phyloP scores from a whole-genome alignment of 768 basidiomycete species.

The Agaricus sinodeliciosus region DNA sequence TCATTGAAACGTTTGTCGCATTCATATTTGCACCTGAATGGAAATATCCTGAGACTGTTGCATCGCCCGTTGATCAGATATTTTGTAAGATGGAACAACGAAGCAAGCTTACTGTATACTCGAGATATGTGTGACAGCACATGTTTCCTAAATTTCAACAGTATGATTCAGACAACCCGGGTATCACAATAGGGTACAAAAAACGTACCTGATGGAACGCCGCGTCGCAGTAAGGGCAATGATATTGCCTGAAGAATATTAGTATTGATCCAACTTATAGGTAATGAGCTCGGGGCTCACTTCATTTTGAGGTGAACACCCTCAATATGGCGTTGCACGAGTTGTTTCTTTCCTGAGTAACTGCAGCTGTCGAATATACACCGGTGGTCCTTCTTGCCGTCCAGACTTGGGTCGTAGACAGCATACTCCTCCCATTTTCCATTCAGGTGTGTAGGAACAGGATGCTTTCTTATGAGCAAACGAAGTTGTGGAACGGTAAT shows the following conservation, averaged over 20 bases:
- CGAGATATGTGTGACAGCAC: slow-evolving; percentile 49
- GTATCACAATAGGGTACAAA: not conserved
- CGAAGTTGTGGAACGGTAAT: slow-evolving; percentile 1
- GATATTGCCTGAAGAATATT: slow-evolving; percentile 18
- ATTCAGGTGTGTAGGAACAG: not conserved
- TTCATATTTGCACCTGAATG: slow-evolving; percentile 36
- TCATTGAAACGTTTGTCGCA: slow-evolving; percentile 57
- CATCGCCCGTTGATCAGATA: not conserved
- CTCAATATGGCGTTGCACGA: slow-evolving; percentile 64
- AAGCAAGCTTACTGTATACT: slow-evolving; percentile 32
- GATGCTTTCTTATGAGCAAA: not conserved
- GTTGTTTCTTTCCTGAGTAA: slow-evolving; percentile 36
- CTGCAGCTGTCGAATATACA: slow-evolving; percentile 11
- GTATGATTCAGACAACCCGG: not conserved
- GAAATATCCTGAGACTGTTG: slow-evolving; percentile 49
- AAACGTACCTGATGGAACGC: slow-evolving; percentile 6
- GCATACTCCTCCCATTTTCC: slow-evolving; percentile 12
- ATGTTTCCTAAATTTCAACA: slow-evolving; percentile 36
- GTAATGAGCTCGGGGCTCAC: slow-evolving; percentile 26
- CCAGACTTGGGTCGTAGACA: not conserved
- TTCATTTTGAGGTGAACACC: slow-evolving; percentile 55
- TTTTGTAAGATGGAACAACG: not conserved
- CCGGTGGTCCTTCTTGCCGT: slow-evolving; percentile 7
- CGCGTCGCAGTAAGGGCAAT: not conserved
- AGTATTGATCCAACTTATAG: not conserved